Evolutionary conservation across 2,329 filamentous ascomycete species (phyloP), one percentile per base, ranked within the genome.

Genomic region (Ophiocordyceps robertsii): DNA sequence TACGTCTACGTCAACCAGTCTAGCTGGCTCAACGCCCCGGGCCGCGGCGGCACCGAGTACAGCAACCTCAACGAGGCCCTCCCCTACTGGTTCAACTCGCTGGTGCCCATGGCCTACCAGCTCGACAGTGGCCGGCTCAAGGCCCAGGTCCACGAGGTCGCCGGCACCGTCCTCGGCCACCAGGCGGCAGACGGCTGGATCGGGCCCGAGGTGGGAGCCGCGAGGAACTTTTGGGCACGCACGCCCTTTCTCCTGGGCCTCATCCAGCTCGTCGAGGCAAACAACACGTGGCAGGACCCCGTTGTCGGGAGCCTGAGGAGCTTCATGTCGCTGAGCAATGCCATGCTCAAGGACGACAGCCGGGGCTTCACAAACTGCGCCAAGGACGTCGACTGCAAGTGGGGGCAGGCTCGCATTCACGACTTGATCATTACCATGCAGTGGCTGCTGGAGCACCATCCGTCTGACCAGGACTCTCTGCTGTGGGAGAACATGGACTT

Each of bases 11-110:
- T 78, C 30, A 61, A 61, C 6, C 50, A 72, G 40, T 70, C 65
- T 5, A 60, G 62, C 12, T 79, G 73, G 73, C 51, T 63, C 0
- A 46, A 47, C 36, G 37, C 37, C 29, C 45, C 46, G 1, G 51
- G 47, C 2, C 44, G 24, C 1, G 71, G 71, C 2, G 67, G 69
- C 3, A 51, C 59, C 16, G 73, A 77, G 48, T 78, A 78, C 53
- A 73, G 67, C 43, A 59, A 57, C n/a, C 54, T 78, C 8, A 68
- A 75, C 48, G 75, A 78, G 57, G 71, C 65, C 0, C 61, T 71
- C 17, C 72, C 75, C 0, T 79, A 78, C 54, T 79, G 74, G 72
- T 72, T 76, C 55, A 78, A 78, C 49, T 69, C 68, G 2, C 57
- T 77, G 2, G 73, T 78, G 0, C 73, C 73, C 2, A 56, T 78